These are phyloP conservation scores for Penicillium sp. DNA, from an alignment of 2,329 filamentous ascomycete genomes.

Conservation along the genomic window DNA sequence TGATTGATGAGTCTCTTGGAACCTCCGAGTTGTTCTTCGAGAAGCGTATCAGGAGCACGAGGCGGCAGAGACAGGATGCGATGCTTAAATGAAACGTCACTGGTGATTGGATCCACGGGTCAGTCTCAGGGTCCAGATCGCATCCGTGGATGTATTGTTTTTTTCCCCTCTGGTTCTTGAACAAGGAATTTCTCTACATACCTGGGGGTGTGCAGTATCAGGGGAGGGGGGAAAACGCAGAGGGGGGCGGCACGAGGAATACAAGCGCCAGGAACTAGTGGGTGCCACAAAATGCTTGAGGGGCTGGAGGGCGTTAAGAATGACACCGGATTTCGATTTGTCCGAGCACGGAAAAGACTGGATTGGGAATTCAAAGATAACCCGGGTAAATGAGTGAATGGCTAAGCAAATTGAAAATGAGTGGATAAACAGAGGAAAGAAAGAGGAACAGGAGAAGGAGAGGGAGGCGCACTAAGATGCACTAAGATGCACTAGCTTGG, in stretches of 20 bases:
- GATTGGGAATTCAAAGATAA: background rate
- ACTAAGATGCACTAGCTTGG: background rate
- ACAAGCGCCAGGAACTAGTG: constrained; percentile 7
- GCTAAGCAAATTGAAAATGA: background rate
- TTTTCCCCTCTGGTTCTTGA: no score
- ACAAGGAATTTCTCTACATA: no score
- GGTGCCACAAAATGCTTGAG: constrained; percentile 10
- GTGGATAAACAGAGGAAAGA: background rate
- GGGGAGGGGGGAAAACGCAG: constrained; percentile 1
- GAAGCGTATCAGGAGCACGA: background rate
- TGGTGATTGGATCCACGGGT: background rate
- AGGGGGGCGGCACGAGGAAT: constrained; percentile 11
- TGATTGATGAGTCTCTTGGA: background rate
- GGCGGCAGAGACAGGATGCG: no score
- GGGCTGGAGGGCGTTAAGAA: constrained; percentile 1
- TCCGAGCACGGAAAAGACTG: background rate
- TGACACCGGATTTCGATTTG: background rate
- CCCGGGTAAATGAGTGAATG: constrained; percentile 1
- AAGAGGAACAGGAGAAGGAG: background rate
- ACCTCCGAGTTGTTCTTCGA: background rate
- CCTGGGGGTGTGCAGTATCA: background rate
- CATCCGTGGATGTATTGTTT: background rate
- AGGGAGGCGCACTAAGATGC: background rate
- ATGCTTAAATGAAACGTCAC: background rate
- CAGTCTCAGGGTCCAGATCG: background rate